These are phyloP conservation scores for Trichoderma afroharzianum DNA, from an alignment of 2,329 filamentous ascomycete species.

Conservation along the genomic window DNA sequence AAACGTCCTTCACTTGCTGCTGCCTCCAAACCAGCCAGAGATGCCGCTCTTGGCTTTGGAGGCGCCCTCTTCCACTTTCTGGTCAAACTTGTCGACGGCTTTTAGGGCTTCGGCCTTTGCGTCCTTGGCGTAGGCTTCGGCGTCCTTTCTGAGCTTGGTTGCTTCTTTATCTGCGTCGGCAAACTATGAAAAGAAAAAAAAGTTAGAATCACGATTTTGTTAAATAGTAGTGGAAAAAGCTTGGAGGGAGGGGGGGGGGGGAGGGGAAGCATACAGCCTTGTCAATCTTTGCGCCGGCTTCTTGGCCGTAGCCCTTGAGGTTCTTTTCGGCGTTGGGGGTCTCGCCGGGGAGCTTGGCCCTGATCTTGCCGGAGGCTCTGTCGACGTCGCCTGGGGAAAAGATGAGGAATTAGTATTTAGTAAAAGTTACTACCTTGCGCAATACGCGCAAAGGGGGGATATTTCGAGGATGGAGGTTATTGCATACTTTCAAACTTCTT, in stretches of 20 bases:
- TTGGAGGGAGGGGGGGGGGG: neutral
- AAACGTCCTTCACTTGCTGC: slow-evolving; percentile 32
- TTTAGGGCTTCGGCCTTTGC: slow-evolving; percentile 61
- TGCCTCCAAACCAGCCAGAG: slow-evolving; percentile 82
- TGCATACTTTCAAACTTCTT: slow-evolving; percentile 77
- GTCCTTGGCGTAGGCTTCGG: slow-evolving; percentile 59
- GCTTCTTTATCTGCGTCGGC: slow-evolving; percentile 62
- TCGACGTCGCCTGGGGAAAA: slow-evolving; percentile 66
- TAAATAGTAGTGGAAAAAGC: neutral
- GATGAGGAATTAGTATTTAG: neutral
- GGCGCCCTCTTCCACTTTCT: slow-evolving; percentile 73
- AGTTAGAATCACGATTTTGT: neutral
- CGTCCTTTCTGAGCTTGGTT: slow-evolving; percentile 57
- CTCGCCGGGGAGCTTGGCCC: slow-evolving; percentile 56
- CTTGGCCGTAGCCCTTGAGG: slow-evolving; percentile 44
- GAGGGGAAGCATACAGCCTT: slow-evolving; percentile 53
- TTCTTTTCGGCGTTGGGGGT: slow-evolving; percentile 62
- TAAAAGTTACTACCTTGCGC: neutral
- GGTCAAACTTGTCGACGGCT: slow-evolving; percentile 79
- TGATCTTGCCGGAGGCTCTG: slow-evolving; percentile 61
- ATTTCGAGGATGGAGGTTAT: neutral
- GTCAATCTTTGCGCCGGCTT: slow-evolving; percentile 64
- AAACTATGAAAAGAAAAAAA: slow-evolving; percentile 22
- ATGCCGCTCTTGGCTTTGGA: slow-evolving; percentile 80
- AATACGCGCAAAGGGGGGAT: neutral